These are phyloP conservation scores for Colletotrichum magnum DNA, from an alignment of 2,329 filamentous ascomycete species.

Conservation along the genomic window DNA sequence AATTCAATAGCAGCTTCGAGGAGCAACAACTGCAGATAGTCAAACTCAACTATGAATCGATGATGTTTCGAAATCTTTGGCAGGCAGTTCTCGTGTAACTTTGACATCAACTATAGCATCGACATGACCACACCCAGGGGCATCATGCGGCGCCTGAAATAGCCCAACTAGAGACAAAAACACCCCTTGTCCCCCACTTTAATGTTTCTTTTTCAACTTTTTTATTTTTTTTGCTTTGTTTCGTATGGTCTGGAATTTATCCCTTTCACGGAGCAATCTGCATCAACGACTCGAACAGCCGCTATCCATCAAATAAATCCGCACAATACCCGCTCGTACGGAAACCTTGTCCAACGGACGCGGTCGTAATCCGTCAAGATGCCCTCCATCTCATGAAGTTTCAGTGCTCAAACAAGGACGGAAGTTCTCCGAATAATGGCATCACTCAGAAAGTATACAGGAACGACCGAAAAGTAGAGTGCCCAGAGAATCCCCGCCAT, in stretches of 20 bases:
- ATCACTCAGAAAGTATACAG: conserved; percentile 25
- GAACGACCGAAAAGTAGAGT: conserved; percentile 37
- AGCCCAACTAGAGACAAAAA: neutral
- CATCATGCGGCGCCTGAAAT: too few species aligned
- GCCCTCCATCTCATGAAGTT: neutral
- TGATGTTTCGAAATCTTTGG: neutral
- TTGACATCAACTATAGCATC: too few species aligned
- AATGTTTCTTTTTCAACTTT: neutral
- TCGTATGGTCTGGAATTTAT: neutral
- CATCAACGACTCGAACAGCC: too few species aligned
- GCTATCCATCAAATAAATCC: too few species aligned
- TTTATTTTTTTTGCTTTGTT: neutral
- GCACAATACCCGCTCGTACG: too few species aligned
- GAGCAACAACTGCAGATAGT: too few species aligned
- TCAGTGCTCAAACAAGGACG: neutral
- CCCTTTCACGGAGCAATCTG: neutral
- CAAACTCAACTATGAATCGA: neutral
- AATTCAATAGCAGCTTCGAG: neutral
- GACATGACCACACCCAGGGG: too few species aligned
- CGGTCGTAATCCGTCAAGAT: too few species aligned
- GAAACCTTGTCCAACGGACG: too few species aligned
- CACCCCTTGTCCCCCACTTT: neutral
- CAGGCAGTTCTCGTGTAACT: too few species aligned
- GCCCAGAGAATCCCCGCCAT: conserved; percentile 42
- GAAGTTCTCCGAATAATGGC: conserved; percentile 22